Evolutionary conservation across 2,329 filamentous ascomycete species (phyloP).

Genomic region (Colletotrichum sp.): DNA sequence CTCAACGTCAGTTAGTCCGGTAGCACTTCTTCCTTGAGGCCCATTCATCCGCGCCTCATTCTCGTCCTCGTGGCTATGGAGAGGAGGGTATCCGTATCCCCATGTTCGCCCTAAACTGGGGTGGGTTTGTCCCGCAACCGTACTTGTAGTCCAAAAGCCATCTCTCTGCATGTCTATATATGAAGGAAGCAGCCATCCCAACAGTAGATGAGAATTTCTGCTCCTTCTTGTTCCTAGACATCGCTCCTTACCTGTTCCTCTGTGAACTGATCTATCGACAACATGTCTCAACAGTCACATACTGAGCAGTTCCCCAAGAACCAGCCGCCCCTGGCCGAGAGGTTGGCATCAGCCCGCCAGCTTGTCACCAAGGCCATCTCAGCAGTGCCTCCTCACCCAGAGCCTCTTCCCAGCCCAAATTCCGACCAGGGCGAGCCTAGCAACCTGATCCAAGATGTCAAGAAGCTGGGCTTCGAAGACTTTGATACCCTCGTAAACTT

Average conservation of each 20-base stretch:
- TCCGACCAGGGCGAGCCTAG: background rate
- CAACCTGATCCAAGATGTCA: conserved; percentile 19
- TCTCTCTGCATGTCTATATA: background rate
- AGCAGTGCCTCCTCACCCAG: background rate
- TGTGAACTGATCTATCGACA: background rate
- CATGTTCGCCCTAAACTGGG: background rate
- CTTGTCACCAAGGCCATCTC: conserved; percentile 9
- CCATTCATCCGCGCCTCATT: background rate
- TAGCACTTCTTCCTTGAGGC: background rate
- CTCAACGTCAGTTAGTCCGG: background rate
- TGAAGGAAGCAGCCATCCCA: background rate
- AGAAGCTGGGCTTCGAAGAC: conserved; percentile 23
- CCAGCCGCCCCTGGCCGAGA: conserved; percentile 10
- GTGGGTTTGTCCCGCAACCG: background rate
- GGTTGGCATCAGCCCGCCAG: conserved; percentile 7
- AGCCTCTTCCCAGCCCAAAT: background rate
- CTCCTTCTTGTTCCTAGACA: background rate
- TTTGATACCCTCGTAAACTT: conserved; percentile 22
- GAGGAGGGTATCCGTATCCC: background rate
- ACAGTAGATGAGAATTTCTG: background rate
- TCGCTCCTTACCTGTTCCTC: background rate
- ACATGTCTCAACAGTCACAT: background rate
- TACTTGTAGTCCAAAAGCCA: background rate
- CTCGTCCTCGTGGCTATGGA: background rate
- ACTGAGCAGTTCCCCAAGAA: conserved; percentile 11